Evolutionary conservation across 148 eudicot genomes (phyloP).

Genomic region (Fagopyrum tataricum): DNA sequence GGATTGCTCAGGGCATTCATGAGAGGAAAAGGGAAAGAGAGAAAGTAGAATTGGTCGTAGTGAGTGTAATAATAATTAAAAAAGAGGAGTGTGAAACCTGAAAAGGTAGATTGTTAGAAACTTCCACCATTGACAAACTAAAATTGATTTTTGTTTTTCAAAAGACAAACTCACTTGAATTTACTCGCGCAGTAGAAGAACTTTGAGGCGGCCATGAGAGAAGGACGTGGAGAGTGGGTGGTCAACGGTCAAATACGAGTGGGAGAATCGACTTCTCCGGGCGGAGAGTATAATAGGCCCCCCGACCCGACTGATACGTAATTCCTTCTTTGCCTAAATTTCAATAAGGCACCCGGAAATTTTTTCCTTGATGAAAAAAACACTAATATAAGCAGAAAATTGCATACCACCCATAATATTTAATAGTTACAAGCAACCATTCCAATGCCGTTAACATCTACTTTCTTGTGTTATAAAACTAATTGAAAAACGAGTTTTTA

Average conservation of each 20-base stretch:
- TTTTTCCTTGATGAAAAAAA: too few species aligned
- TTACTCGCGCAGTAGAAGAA: neutral
- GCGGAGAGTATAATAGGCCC: neutral
- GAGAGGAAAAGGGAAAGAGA: neutral
- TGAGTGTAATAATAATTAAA: neutral
- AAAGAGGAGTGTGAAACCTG: neutral
- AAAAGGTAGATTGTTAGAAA: neutral
- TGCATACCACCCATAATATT: too few species aligned
- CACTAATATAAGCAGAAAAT: too few species aligned
- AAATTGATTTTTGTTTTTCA: too few species aligned
- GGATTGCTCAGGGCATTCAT: neutral
- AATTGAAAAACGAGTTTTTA: too few species aligned
- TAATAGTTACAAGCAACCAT: too few species aligned
- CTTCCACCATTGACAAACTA: conserved; percentile 11
- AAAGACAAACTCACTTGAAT: neutral
- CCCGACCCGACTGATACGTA: neutral
- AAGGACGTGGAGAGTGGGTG: neutral
- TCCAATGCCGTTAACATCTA: too few species aligned
- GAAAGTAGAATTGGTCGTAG: neutral
- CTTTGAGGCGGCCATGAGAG: neutral
- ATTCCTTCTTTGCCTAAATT: neutral
- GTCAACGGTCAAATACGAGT: conserved; percentile 13
- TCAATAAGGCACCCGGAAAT: too few species aligned
- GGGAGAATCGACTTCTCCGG: neutral
- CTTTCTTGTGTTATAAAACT: too few species aligned